Evolutionary conservation across 1,284 basidiomycete species (phyloP).

Genomic region (Cryptococcus sp.): DNA sequence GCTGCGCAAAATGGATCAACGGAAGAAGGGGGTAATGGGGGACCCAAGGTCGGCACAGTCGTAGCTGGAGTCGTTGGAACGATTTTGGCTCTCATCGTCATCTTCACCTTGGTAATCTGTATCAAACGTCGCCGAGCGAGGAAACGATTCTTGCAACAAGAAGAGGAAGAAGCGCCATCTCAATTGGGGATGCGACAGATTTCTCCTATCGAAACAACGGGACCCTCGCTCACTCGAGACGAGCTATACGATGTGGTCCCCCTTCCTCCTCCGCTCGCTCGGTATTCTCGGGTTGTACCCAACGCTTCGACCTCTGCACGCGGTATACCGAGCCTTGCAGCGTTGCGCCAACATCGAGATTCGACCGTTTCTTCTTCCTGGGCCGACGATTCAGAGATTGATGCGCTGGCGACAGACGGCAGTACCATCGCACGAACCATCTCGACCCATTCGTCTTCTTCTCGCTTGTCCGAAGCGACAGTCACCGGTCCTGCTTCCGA

Average conservation of each 20-base stretch:
- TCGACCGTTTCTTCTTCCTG: background rate
- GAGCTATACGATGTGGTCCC: conserved; percentile 1
- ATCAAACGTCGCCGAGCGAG: too few relatives aligned
- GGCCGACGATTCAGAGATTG: conserved; percentile 5
- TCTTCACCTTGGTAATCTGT: too few relatives aligned
- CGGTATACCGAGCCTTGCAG: background rate
- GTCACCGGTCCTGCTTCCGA: background rate
- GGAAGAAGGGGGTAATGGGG: too few relatives aligned
- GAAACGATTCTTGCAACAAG: too few relatives aligned
- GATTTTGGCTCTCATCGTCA: too few relatives aligned
- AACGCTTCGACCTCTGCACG: background rate
- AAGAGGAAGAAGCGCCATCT: too few relatives aligned
- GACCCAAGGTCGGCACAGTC: too few relatives aligned
- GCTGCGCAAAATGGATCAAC: too few relatives aligned
- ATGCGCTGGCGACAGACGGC: conserved; percentile 5
- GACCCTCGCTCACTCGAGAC: conserved; percentile 1
- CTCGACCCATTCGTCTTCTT: conserved; percentile 3
- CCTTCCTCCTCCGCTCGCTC: conserved; percentile 2
- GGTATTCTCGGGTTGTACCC: background rate
- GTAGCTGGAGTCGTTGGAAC: too few relatives aligned
- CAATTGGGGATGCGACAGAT: too few relatives aligned
- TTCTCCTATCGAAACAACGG: too few relatives aligned
- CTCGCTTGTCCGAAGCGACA: background rate
- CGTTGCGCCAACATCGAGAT: background rate
- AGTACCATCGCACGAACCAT: background rate